Base-by-base conservation (phyloP, 805 yeast species). In the Candida pseudoglaebosa region DNA sequence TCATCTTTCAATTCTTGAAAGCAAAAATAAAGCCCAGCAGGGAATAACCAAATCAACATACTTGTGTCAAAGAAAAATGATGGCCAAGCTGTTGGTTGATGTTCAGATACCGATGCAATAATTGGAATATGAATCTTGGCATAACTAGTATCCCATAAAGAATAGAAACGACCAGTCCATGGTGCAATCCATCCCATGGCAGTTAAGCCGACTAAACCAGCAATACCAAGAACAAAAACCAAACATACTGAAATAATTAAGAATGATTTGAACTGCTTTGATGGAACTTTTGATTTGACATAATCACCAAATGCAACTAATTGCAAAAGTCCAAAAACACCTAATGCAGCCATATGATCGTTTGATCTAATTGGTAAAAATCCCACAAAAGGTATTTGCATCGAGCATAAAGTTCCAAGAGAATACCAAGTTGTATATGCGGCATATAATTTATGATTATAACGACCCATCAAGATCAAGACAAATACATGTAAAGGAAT, bases 1-100 rank as follows among this genome's bases (percentile, higher is more conserved):
- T 90, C 97, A 59, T 93, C 86, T 39, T 80, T 76, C 56, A 93
- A 72, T 43, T 93, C 96, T 62, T 85, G 85, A 77, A 93, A 85
- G 50, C 91, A 75, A 49, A 93, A 65, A 67, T 85, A 93, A 36
- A 95, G 84, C 47, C 99, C 99, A 4, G 90, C 97, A 38, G 99
- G 99, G 86, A 93, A 93, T 50, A 93, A 73, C 99, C 99, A 95
- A 54, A 91, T 86, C 65, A 93, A 73, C 73, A 91, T 78, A 54
- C 81, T 86, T 37, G 93, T 82, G 62, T 93, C 99, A 59, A 91
- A 87, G 77, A 88, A 93, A 62, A 93, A 95, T 9, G 97, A 80
- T 8, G 98, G 95, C 99, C 99, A 93, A 3, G 99, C 96, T n/a
- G 98, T 91, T 43, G 99, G 99, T 73, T 93, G 99, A 71, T 93